Evolutionary conservation across 306 rosid species (phyloP).

Genomic region (Casuarina glauca): DNA sequence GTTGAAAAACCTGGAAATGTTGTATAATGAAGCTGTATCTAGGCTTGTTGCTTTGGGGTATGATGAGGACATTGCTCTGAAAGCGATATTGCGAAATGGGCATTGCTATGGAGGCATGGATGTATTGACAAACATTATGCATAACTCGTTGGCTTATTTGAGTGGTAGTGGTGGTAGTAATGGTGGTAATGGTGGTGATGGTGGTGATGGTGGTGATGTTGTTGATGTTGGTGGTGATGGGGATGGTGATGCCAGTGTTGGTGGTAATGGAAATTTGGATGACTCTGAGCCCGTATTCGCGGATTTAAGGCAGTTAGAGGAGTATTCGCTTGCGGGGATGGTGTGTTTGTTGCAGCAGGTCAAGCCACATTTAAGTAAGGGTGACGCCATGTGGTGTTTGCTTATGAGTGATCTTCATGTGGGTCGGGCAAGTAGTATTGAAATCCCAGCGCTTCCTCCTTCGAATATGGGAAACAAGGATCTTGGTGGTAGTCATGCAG

Average conservation of each 20-base stretch:
- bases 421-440: slow-evolving; percentile 76
- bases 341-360: slow-evolving; percentile 81
- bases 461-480: slow-evolving; percentile 31
- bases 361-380: slow-evolving; percentile 81
- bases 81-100: slow-evolving; percentile 73
- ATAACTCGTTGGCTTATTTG: slow-evolving; percentile 71
- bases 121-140: slow-evolving; percentile 69
- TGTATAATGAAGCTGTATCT: slow-evolving; percentile 70
- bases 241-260: slow-evolving; percentile 9
- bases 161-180: slow-evolving; percentile 31
- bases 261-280: slow-evolving; percentile 42
- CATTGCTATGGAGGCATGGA: slow-evolving; percentile 90
- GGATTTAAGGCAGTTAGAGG: slow-evolving; percentile 84
- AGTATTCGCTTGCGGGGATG: slow-evolving; percentile 80
- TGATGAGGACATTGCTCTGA: slow-evolving; percentile 64
- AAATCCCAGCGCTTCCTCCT: slow-evolving; percentile 66
- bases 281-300: slow-evolving; percentile 64
- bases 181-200: background rate
- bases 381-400: slow-evolving; percentile 97
- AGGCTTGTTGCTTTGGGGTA: slow-evolving; percentile 83
- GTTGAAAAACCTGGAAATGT: slow-evolving; percentile 61
- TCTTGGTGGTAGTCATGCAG: slow-evolving; percentile 6
- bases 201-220: slow-evolving; percentile 4
- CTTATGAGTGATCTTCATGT: slow-evolving; percentile 96
- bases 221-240: slow-evolving; percentile 15